These are phyloP conservation scores for Ophiocordyceps unilateralis DNA, from an alignment of 2,329 filamentous ascomycete species.

Conservation along the genomic window DNA sequence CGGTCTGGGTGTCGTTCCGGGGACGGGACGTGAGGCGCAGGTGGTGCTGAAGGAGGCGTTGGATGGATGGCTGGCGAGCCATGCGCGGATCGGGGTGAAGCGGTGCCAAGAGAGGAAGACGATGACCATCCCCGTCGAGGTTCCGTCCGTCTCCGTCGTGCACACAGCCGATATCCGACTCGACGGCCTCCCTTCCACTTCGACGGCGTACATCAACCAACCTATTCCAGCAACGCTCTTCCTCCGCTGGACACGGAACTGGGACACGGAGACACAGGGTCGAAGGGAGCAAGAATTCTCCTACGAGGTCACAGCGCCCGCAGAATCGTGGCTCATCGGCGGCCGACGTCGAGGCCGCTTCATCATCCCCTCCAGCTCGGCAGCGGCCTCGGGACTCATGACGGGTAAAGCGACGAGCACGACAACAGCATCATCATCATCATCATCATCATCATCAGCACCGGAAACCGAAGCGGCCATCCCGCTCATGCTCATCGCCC, in stretches of 20 bases:
- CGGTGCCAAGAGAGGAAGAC: no score
- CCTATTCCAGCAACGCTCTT: conserved; percentile 45
- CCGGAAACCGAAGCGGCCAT: conserved; percentile 40
- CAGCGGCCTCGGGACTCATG: no score
- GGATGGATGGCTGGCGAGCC: conserved; percentile 13
- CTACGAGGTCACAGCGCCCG: conserved; percentile 61
- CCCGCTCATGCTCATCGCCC: conserved; percentile 60
- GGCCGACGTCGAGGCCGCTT: conserved; percentile 70
- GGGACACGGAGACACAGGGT: conserved; percentile 31
- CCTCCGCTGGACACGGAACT: conserved; percentile 44
- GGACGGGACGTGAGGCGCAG: conserved; percentile 15
- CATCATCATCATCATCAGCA: conserved; percentile 16
- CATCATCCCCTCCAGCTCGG: conserved; percentile 26
- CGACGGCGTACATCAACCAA: conserved; percentile 42
- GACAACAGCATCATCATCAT: background rate
- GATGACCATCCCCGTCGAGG: conserved; percentile 78
- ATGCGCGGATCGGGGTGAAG: conserved; percentile 12
- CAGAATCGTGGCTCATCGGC: conserved; percentile 71
- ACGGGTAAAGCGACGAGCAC: no score
- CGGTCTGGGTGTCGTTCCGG: conserved; percentile 26
- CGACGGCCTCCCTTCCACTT: no score
- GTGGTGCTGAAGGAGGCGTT: conserved; percentile 12
- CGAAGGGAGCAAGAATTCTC: conserved; percentile 51
- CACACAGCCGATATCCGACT: conserved; percentile 59
- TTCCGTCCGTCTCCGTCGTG: conserved; percentile 67